Evolutionary conservation across 179 eudicot genomes (phyloP).

Genomic region (Kewa caespitosa): DNA sequence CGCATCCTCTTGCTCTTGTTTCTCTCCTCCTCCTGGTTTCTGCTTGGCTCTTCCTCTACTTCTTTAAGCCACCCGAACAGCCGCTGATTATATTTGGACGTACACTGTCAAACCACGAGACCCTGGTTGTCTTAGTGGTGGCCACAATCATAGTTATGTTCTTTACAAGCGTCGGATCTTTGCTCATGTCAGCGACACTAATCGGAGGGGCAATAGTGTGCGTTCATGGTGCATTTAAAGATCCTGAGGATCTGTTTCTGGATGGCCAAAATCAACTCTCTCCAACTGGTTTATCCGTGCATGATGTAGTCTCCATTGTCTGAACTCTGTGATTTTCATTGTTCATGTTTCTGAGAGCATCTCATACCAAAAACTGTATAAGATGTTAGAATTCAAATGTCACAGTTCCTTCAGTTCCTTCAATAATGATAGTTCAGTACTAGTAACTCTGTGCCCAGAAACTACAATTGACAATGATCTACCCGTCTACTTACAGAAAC

Average conservation of each 20-base stretch:
- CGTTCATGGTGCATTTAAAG: conserved; percentile 51
- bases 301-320: conserved; percentile 24
- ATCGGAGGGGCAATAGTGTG: conserved; percentile 35
- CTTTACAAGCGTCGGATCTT: conserved; percentile 45
- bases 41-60: conserved; percentile 55
- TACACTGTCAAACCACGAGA: conserved; percentile 40
- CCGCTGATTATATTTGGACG: conserved; percentile 36
- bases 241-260: conserved; percentile 48
- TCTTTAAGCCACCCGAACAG: conserved; percentile 48
- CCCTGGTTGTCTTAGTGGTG: conserved; percentile 23
- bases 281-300: conserved; percentile 30
- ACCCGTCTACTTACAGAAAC: background rate
- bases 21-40: conserved; percentile 35
- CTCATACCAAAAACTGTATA: background rate
- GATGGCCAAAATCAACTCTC: conserved; percentile 30
- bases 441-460: background rate
- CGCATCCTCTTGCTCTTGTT: conserved; percentile 52
- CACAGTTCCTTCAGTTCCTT: conserved; percentile 9
- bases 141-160: conserved; percentile 36
- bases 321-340: conserved; percentile 14
- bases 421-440: too few species aligned
- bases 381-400: background rate
- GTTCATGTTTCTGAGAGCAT: background rate
- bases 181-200: conserved; percentile 38
- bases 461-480: background rate